These are phyloP conservation scores for Gonapodya sp. DNA, from an alignment of 192 early-diverging fungal genomes.

Conservation along the genomic window DNA sequence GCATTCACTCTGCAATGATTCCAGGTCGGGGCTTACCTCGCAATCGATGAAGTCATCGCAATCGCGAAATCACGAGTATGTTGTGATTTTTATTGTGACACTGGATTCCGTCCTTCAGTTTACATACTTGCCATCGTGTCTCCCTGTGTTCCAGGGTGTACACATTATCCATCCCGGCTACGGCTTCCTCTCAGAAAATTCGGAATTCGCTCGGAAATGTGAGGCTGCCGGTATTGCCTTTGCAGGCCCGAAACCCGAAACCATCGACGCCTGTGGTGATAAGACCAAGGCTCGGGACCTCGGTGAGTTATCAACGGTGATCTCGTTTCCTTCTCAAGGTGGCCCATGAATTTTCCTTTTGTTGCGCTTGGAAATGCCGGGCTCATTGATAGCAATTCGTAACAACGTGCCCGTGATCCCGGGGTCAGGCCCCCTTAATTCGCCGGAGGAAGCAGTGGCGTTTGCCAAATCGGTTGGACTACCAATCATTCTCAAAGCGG, in stretches of 20 bases:
- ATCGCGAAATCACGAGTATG: constrained; percentile 73
- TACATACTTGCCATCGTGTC: not conserved
- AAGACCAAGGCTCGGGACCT: constrained; percentile 86
- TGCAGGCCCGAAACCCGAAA: constrained; percentile 72
- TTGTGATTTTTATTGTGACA: no score
- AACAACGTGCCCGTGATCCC: constrained; percentile 87
- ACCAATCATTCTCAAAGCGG: constrained; percentile 95
- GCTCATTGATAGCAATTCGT: constrained; percentile 41
- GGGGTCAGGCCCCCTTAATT: constrained; percentile 75
- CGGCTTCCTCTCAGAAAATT: constrained; percentile 92
- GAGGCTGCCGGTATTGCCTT: constrained; percentile 84
- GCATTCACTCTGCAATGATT: not conserved
- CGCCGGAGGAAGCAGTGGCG: constrained; percentile 45
- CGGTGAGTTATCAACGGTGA: constrained; percentile 35
- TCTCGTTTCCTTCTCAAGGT: no score
- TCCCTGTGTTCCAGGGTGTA: not conserved
- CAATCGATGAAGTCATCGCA: constrained; percentile 82
- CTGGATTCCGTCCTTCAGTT: constrained; percentile 75
- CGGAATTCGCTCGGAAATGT: constrained; percentile 81
- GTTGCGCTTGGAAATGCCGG: not conserved
- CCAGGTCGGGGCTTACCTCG: constrained; percentile 78
- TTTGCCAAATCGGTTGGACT: constrained; percentile 79
- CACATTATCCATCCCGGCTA: constrained; percentile 40
- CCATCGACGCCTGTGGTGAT: constrained; percentile 85
- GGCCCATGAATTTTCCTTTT: not conserved